Evolutionary conservation across 2,329 filamentous ascomycete genomes (phyloP).

Genomic region (Biscogniauxia mediterranea): DNA sequence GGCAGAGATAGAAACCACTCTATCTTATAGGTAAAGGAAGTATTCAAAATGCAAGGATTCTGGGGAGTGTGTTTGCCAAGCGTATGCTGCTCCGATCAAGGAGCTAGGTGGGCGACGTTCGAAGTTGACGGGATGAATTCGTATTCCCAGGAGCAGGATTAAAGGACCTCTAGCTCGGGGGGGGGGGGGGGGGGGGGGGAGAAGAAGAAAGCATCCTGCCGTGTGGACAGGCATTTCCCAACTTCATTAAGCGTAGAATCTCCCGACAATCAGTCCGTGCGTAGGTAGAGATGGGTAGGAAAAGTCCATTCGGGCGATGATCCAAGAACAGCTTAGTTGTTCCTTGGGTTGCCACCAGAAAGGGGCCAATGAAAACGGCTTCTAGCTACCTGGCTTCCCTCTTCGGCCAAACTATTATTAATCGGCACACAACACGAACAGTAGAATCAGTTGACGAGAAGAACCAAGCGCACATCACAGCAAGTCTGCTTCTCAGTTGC

Average conservation of each 20-base stretch:
- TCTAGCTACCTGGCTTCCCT: background rate
- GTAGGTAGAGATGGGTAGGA: background rate
- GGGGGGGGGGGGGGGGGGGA: too few species aligned
- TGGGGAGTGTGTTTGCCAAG: conserved; percentile 4
- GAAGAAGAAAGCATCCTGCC: conserved; percentile 1
- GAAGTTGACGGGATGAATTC: conserved; percentile 12
- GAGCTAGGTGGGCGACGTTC: conserved; percentile 7
- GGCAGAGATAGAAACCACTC: conserved; percentile 2
- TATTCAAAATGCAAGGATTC: conserved; percentile 3
- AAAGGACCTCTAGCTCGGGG: background rate
- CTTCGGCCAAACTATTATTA: background rate
- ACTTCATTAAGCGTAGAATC: background rate
- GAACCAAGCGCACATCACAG: background rate
- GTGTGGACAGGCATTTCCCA: background rate
- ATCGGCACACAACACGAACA: conserved; percentile 1
- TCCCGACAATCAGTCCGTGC: background rate
- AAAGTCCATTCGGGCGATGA: conserved; percentile 4
- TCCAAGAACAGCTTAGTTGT: background rate
- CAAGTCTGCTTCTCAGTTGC: conserved; percentile 4
- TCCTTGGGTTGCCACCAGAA: background rate
- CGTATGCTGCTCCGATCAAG: conserved; percentile 13
- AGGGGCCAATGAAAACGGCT: background rate
- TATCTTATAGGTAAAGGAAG: conserved; percentile 13
- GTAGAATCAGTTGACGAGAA: background rate
- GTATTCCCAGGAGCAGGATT: conserved; percentile 5